Percentiles rank a stretch among this genome's conserved stretches.
phyloP scores from a whole-genome alignment of 352 stramenopile genomes.

The Phytophthora litchii region DNA sequence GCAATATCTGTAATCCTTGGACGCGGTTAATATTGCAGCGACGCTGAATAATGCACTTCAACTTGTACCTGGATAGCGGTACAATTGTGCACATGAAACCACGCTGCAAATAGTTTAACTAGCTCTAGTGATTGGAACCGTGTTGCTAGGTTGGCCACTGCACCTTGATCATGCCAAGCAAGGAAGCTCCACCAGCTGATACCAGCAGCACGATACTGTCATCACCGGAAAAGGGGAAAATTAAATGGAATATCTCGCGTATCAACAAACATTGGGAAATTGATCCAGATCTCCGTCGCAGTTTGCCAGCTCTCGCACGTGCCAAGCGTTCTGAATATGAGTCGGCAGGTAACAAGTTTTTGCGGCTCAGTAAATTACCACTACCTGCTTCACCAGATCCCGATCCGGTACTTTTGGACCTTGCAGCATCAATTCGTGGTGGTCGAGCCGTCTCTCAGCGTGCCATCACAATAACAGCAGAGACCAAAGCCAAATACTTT shows the following conservation, averaged over 20 bases:
- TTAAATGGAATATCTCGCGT: slow-evolving; percentile 70
- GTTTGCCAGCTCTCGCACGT: slow-evolving; percentile 61
- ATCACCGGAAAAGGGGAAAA: slow-evolving; percentile 5
- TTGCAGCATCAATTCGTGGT: slow-evolving; percentile 29
- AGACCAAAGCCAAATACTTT: slow-evolving; percentile 78
- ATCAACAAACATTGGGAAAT: slow-evolving; percentile 82
- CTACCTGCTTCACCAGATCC: slow-evolving; percentile 33
- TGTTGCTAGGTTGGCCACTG: too few relatives aligned
- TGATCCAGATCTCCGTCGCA: slow-evolving; percentile 59
- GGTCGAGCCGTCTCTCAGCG: slow-evolving; percentile 36
- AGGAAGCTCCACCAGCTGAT: slow-evolving; percentile 18
- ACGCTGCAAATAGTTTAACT: slow-evolving; percentile 30
- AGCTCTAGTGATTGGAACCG: too few relatives aligned
- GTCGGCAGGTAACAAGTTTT: slow-evolving; percentile 62
- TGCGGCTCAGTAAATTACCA: slow-evolving; percentile 64
- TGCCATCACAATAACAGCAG: slow-evolving; percentile 47
- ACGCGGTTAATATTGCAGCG: too few relatives aligned
- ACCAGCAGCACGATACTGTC: not conserved
- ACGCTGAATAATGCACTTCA: slow-evolving; percentile 12
- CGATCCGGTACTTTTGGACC: slow-evolving; percentile 43
- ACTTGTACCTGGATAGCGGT: slow-evolving; percentile 18
- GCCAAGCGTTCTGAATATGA: slow-evolving; percentile 53
- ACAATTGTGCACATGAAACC: slow-evolving; percentile 28
- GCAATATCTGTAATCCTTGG: too few relatives aligned
- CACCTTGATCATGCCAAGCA: slow-evolving; percentile 15